phyloP scores from a whole-genome alignment of 2,329 filamentous ascomycete species.

The Sporothrix brasiliensis region DNA sequence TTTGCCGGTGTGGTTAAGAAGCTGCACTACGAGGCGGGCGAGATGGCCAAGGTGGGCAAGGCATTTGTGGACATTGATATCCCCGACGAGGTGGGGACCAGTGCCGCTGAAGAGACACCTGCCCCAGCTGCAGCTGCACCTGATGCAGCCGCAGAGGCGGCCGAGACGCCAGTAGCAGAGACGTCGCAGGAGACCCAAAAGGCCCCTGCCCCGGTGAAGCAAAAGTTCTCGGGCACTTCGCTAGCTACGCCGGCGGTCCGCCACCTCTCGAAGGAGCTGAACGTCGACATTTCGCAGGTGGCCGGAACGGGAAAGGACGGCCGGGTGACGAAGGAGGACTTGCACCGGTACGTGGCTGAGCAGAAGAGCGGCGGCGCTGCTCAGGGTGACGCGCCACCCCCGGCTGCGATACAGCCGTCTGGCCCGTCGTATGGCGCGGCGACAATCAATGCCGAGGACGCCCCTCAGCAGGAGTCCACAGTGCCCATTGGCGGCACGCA shows the following conservation, averaged over 20 bases:
- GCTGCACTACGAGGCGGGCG: conserved; percentile 90
- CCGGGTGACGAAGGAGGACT: conserved; percentile 88
- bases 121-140: conserved; percentile 20
- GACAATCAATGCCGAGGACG: conserved; percentile 36
- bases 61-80: conserved; percentile 95
- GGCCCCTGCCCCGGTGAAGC: conserved; percentile 43
- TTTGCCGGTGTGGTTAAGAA: conserved; percentile 96
- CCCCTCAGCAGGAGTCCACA: conserved; percentile 67
- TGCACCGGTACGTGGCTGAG: conserved; percentile 68
- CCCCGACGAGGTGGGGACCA: conserved; percentile 66
- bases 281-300: conserved; percentile 76
- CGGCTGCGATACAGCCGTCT: conserved; percentile 37
- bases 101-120: conserved; percentile 31
- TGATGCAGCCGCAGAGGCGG: not conserved
- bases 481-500: conserved; percentile 77
- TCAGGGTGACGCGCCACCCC: not conserved
- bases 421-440: conserved; percentile 42
- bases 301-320: conserved; percentile 87
- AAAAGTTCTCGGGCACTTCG: conserved; percentile 63
- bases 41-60: conserved; percentile 95
- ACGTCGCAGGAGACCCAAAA: not conserved
- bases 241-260: conserved; percentile 92
- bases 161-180: conserved; percentile 35
- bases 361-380: conserved; percentile 46
- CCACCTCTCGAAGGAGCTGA: conserved; percentile 78